Conservation (phyloP, 805 yeast genomes). For the Komagataella populi region DNA sequence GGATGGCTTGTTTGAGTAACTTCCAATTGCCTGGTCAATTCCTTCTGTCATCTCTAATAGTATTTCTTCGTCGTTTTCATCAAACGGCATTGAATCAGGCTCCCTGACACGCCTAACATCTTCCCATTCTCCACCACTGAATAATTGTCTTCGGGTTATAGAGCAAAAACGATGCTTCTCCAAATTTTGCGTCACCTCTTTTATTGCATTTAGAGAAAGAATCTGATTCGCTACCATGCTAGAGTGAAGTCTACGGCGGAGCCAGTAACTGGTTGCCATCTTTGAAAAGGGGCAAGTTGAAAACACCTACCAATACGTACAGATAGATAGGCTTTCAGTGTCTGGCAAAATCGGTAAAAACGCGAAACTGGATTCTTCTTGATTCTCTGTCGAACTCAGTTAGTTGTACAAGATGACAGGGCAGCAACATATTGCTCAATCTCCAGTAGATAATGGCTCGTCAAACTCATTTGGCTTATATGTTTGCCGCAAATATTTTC, state of each 20-base stretch:
- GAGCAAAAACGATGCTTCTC: background rate
- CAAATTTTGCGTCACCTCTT: background rate
- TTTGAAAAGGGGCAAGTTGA: background rate
- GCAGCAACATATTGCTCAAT: background rate
- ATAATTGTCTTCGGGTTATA: background rate
- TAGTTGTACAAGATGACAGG: background rate
- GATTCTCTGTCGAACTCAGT: background rate
- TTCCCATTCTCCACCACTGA: background rate
- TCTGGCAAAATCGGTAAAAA: background rate
- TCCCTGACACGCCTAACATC: background rate
- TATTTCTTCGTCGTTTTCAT: background rate
- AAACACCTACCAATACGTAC: background rate
- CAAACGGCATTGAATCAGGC: background rate
- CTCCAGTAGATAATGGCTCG: no score
- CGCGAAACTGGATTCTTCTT: background rate
- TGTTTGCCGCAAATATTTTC: slow-evolving; percentile 54
- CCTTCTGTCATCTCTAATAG: background rate
- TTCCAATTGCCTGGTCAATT: background rate
- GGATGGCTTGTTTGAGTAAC: background rate
- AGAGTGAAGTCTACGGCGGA: background rate
- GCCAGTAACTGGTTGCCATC: background rate
- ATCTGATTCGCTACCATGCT: background rate
- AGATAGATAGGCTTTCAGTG: no score
- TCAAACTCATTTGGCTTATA: slow-evolving; percentile 35
- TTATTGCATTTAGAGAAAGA: background rate